Evolutionary conservation across 495 filamentous ascomycete species (phyloP), one percentile per base, ranked within the genome.

Genomic region (Chaetomidium leptoderma): DNA sequence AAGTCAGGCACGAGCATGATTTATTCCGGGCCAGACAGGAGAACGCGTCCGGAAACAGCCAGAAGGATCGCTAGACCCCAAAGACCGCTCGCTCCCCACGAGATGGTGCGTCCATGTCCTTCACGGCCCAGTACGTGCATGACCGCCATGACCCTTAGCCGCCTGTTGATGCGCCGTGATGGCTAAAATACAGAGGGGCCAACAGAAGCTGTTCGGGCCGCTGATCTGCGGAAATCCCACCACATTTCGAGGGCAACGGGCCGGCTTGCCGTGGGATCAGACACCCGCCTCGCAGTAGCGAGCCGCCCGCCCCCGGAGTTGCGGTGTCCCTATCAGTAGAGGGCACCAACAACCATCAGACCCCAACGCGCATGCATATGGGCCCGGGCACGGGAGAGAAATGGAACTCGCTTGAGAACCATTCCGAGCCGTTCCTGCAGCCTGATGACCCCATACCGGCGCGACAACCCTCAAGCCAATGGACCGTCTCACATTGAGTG

Each of bases 371-470:
- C 40, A 33, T 10, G 30, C 30, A 26, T 45, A 44, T 43, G 39
- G 58, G 51, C 51, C 63, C 58, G 55, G 52, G 30, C 52, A 59
- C 40, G 53, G 30, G 16, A 27, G 61, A 59, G 56, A 52, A 39
- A 49, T 55, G 65, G 58, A 55, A 61, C 66, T 65, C 65, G 66
- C 69, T 69, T 71, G 64, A 67, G 66, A 47, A 46, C 59, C 58
- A 32, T 55, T 61, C 61, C 61, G 62, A 67, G 53, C 59, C 55
- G 59, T 65, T 67, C 60, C 69, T 67, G 69, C 66, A 69, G 51
- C 56, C 56, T 35, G 37, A 3, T 43, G 57, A 32, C 46, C 55
- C 44, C 54, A 59, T 43, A 39, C 49, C 47, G 30, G 40, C 42
- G 13, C 27, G 10, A 46, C 40, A 21, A 36, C 24, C 17, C 10